These are phyloP conservation scores for Penicillium tannophilum DNA, from an alignment of 495 filamentous ascomycete species.

Conservation along the genomic window DNA sequence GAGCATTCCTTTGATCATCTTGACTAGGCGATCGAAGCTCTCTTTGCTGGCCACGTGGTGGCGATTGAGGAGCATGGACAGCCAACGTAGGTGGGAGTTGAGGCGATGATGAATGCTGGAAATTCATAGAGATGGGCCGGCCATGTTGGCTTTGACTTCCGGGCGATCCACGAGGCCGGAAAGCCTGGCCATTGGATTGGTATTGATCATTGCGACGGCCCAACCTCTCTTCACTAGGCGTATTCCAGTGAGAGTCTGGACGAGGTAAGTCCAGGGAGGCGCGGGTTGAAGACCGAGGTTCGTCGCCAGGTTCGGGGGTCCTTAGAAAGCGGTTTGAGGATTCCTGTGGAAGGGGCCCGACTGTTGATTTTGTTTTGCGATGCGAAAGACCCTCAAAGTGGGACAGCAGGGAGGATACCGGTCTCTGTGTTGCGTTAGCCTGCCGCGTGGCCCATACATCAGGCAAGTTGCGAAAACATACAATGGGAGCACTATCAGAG, in stretches of 20 bases:
- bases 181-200: constrained; percentile 24
- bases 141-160: constrained; percentile 30
- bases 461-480: constrained; percentile 35
- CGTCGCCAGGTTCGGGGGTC: constrained; percentile 44
- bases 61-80: constrained; percentile 75
- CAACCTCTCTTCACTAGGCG: constrained; percentile 34
- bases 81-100: constrained; percentile 68
- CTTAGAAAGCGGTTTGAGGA: constrained; percentile 35
- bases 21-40: constrained; percentile 15
- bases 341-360: constrained; percentile 35
- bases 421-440: constrained; percentile 48
- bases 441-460: constrained; percentile 15
- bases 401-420: constrained; percentile 89
- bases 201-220: constrained; percentile 22
- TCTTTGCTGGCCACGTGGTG: constrained; percentile 50
- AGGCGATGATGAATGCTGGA: constrained; percentile 57
- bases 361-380: constrained; percentile 39
- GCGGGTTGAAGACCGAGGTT: constrained; percentile 49
- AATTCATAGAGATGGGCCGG: constrained; percentile 54
- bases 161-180: constrained; percentile 38
- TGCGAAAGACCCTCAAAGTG: constrained; percentile 88
- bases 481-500: constrained; percentile 50
- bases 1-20: constrained; percentile 31
- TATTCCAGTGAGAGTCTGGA: constrained; percentile 42
- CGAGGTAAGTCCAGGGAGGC: constrained; percentile 57